Base-by-base conservation (phyloP, 768 basidiomycete species). In the Arthromyces matolae region DNA sequence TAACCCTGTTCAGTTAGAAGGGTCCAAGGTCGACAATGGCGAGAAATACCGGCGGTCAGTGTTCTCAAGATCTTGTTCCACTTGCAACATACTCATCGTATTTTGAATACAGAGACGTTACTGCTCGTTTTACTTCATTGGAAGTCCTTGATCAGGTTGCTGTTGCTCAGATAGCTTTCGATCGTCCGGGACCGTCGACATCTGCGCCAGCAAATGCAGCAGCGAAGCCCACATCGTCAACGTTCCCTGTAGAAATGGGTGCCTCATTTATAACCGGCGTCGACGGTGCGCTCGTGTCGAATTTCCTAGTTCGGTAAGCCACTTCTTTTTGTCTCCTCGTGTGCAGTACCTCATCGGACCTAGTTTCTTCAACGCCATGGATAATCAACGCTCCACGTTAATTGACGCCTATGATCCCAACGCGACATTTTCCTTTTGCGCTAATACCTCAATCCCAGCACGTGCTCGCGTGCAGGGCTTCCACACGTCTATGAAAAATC, bases 391-490 rank as follows among this genome's bases (percentile, higher is more conserved):
- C 14, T 66, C 75, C 0, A 67, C 73, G 0, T 76, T 97, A 5
- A 59, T 79, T 13, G 73, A 84, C 37, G 90, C 78, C 16, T 99
- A 98, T 63, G 80, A 89, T 50, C 81, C 88, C 1, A 69, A 78
- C 9, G 89, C 94, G n/a, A 94, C 93, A 7, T 93, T 97, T 63
- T 96, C 93, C 1, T 88, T 85, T 63, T 87, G 86, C 16, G 80
- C 81, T 57, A 94, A 93, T 63, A 94, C 93, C 1, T 63, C 79
- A 5, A 87, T 94, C 51, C 90, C 90, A 4, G 64, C 75, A 6
- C 86, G 93, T 13, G 88, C 90, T 0, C 78, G 88, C 38, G 72
- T 88, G 37, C 78, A 84, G 61, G 85, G 84, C 18, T 74, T 83
- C 52, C 83, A 89, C 51, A 60, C 66, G 5, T 78, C 78, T 27